These are phyloP conservation scores for Boletus barrowsii DNA, from an alignment of 768 basidiomycete genomes.

Conservation along the genomic window DNA sequence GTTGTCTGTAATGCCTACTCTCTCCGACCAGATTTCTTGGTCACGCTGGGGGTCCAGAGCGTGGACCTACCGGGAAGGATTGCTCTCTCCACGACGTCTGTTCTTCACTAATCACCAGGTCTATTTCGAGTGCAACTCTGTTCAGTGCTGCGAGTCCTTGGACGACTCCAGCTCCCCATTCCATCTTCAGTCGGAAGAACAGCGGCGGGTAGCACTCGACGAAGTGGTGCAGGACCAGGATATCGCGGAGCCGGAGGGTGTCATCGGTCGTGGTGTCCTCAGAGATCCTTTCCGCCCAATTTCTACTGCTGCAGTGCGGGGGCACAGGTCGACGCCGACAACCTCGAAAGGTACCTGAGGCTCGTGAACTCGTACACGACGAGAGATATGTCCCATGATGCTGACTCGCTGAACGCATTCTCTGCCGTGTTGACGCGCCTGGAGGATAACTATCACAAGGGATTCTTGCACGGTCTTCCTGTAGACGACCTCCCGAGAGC, in stretches of 20 bases:
- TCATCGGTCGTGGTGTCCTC: conserved; percentile 3
- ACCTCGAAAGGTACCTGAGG: not conserved
- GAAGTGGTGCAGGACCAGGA: not conserved
- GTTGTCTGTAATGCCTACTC: conserved; percentile 11
- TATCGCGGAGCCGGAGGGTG: not conserved
- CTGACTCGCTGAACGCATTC: conserved; percentile 14
- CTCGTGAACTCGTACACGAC: conserved; percentile 7
- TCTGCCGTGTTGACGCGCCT: conserved; percentile 12
- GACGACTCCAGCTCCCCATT: conserved; percentile 13
- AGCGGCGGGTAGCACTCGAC: not conserved
- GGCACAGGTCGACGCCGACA: not conserved
- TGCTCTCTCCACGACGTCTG: conserved; percentile 14
- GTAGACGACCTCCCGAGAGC: conserved; percentile 9
- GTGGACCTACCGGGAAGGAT: conserved; percentile 19
- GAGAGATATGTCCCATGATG: conserved; percentile 5
- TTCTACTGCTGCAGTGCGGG: not conserved
- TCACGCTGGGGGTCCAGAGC: conserved; percentile 14
- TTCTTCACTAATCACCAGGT: conserved; percentile 22
- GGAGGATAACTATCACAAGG: not conserved
- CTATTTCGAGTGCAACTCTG: conserved; percentile 16
- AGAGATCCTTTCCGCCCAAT: conserved; percentile 12
- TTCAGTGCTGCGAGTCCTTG: conserved; percentile 12
- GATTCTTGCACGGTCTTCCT: conserved; percentile 17
- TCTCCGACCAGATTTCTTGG: not conserved
- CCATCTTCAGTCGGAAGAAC: conserved; percentile 5